Percentiles rank a stretch among this genome's conserved stretches.
Conservation (phyloP, 768 basidiomycete genomes). For the Termitomyces sp. region DNA sequence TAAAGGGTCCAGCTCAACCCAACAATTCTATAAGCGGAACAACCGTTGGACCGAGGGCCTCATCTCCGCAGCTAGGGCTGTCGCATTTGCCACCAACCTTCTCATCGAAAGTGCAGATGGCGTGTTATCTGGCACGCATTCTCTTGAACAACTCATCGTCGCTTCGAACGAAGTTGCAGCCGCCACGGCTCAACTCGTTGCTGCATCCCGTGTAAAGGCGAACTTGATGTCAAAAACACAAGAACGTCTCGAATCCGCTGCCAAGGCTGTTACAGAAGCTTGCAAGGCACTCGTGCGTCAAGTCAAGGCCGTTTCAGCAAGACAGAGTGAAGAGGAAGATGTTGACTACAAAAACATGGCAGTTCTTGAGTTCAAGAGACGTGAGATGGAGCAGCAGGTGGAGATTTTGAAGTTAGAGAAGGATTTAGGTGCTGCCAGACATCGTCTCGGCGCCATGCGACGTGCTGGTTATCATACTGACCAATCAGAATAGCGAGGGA, state of each 20-base stretch:
- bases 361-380: slow-evolving; percentile 89
- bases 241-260: slow-evolving; percentile 90
- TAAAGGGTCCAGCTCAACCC: slow-evolving; percentile 83
- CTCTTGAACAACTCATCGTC: slow-evolving; percentile 97
- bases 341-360: slow-evolving; percentile 90
- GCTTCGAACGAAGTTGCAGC: slow-evolving; percentile 99
- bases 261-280: slow-evolving; percentile 96
- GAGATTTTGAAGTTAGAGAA: slow-evolving; percentile 96
- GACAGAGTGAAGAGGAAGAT: slow-evolving; percentile 75
- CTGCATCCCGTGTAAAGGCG: slow-evolving; percentile 96
- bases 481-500: slow-evolving; percentile 54
- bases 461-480: slow-evolving; percentile 87
- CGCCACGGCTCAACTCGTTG: slow-evolving; percentile 96
- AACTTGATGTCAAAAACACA: slow-evolving; percentile 99
- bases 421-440: slow-evolving; percentile 83
- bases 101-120: slow-evolving; percentile 98
- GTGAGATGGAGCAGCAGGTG: slow-evolving; percentile 99
- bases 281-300: slow-evolving; percentile 95
- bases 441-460: slow-evolving; percentile 78
- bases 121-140: slow-evolving; percentile 93
- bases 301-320: slow-evolving; percentile 91
- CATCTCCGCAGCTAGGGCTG: slow-evolving; percentile 95
- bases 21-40: slow-evolving; percentile 99
- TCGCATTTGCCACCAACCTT: slow-evolving; percentile 92
- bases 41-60: slow-evolving; percentile 99